Evolutionary conservation across 1,284 basidiomycete species (phyloP).

Genomic region (Ceratobasidium sp.): DNA sequence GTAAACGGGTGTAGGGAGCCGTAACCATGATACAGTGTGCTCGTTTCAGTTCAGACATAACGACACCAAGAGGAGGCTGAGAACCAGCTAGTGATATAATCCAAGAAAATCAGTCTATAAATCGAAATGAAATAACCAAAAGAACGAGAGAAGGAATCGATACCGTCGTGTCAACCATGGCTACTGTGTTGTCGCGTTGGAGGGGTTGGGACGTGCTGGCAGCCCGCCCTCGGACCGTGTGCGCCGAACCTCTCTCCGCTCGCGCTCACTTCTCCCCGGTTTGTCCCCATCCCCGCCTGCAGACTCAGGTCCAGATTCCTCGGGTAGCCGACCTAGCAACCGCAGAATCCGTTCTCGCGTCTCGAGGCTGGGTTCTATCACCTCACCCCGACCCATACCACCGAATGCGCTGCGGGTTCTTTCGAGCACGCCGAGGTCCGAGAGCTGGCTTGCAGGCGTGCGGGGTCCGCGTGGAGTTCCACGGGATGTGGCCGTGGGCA

Average conservation of each 20-base stretch:
- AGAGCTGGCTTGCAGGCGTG: constrained; percentile 25
- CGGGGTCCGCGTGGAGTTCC: constrained; percentile 8
- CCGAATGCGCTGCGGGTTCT: neutral
- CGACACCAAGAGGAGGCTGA: neutral
- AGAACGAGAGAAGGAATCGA: neutral
- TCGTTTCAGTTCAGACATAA: neutral
- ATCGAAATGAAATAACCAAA: constrained; percentile 22
- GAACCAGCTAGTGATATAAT: neutral
- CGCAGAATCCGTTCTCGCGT: constrained; percentile 27
- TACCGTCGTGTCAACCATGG: neutral
- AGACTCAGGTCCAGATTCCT: neutral
- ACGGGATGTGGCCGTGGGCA: neutral
- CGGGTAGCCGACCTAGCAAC: constrained; percentile 31
- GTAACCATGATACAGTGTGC: constrained; percentile 28
- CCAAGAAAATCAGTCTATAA: neutral
- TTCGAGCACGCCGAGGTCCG: constrained; percentile 7
- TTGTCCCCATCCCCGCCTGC: neutral
- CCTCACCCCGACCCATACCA: neutral
- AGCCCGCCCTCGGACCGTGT: constrained; percentile 17
- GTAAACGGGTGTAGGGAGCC: neutral
- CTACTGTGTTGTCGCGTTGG: neutral
- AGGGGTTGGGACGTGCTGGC: neutral
- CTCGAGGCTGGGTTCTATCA: constrained; percentile 9
- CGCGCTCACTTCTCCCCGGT: neutral
- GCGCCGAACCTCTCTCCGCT: constrained; percentile 17